Evolutionary conservation across 805 yeast species (phyloP), one percentile per base, ranked within the genome.

Genomic region (Maudiozyma serrabonitensis): DNA sequence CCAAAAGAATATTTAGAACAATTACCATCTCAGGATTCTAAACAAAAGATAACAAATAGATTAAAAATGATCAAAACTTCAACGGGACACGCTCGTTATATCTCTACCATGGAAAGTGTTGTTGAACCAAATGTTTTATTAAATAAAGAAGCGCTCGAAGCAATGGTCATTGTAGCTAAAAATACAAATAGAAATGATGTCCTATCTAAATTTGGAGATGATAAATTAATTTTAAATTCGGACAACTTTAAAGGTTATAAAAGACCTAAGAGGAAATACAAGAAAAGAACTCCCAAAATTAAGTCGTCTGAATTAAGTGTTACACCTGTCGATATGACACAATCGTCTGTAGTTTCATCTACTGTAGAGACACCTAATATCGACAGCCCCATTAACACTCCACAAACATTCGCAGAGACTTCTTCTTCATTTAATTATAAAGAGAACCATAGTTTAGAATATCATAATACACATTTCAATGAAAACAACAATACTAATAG

Each of bases 21-120:
- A 41, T 57, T 65, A 16, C 47, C 43, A n/a, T 43, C 61, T 64
- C 11, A 61, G 67, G n/a, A 55, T 32, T 48, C 39, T 15, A 53
- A 53, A 18, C 62, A 69, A 49, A 63, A 54, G 28, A 50, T 55
- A 16, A 45, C 35, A 16, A 56, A 55, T 28, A 69, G 67, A 46
- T 54, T 63, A 42, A 64, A 64, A 51, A 62, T 59, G 59, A 55
- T 58, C 5, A 55, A 57, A 46, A 55, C 58, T 2, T 51, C 63
- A 25, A 63, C 60, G 18, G 69, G 69, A 7, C 64, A 63, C 41
- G 63, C 69, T 6, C 56, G 70, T 23, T 67, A 63, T 49, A 66
- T 67, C 7, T 66, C 69, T 28, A 63, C 64, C 5, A 61, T 61
- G 2, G 62, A 66, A 31, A 62, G 67, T 50, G 60, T 62, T 9